Evolutionary conservation across 2,329 filamentous ascomycete species (phyloP).

Genomic region (Xylaria sp.): DNA sequence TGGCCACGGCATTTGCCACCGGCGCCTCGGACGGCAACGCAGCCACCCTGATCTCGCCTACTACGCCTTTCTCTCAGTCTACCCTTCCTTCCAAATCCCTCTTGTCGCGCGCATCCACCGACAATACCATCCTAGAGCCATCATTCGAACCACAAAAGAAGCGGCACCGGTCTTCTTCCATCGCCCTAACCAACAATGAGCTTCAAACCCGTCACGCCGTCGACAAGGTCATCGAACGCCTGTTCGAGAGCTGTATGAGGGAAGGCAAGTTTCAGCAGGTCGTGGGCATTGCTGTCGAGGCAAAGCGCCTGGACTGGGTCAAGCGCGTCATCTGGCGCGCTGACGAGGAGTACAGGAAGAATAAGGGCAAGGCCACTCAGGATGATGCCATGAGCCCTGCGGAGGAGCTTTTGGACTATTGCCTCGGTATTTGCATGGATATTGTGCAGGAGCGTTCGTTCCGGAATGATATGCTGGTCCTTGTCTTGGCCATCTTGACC

Average conservation of each 20-base stretch:
- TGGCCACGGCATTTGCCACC: slow-evolving; percentile 82
- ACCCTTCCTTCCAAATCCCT: slow-evolving; percentile 93
- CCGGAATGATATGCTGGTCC: slow-evolving; percentile 82
- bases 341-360: slow-evolving; percentile 83
- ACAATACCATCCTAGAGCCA: slow-evolving; percentile 70
- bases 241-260: slow-evolving; percentile 90
- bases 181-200: slow-evolving; percentile 74
- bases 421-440: slow-evolving; percentile 95
- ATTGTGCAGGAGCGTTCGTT: slow-evolving; percentile 93
- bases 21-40: slow-evolving; percentile 72
- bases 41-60: slow-evolving; percentile 81
- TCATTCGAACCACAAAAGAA: slow-evolving; percentile 64
- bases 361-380: slow-evolving; percentile 67
- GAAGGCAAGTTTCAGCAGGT: slow-evolving; percentile 93
- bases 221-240: slow-evolving; percentile 83
- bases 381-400: slow-evolving; percentile 68
- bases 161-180: slow-evolving; percentile 64
- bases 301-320: slow-evolving; percentile 88
- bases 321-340: slow-evolving; percentile 87
- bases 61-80: slow-evolving; percentile 94
- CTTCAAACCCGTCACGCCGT: slow-evolving; percentile 79
- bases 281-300: slow-evolving; percentile 95
- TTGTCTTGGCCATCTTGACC: slow-evolving; percentile 89
- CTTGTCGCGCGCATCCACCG: slow-evolving; percentile 81
- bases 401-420: slow-evolving; percentile 97